phyloP scores from a whole-genome alignment of 2,329 filamentous ascomycete genomes.

The Didymellaceae sp. region DNA sequence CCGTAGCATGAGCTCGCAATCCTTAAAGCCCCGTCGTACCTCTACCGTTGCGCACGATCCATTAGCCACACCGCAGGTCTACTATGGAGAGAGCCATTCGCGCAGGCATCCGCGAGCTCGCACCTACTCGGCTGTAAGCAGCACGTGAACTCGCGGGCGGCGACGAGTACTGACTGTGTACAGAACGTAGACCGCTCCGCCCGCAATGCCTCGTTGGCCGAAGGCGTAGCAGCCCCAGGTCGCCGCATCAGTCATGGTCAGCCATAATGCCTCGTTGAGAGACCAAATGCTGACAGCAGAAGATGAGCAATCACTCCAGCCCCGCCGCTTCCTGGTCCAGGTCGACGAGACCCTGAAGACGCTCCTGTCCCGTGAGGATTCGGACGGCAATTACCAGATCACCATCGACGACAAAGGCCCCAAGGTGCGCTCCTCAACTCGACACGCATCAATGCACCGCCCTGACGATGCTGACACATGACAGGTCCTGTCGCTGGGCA shows the following conservation, averaged over 20 bases:
- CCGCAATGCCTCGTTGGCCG: slow-evolving; percentile 38
- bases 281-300: slow-evolving; percentile 23
- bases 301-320: slow-evolving; percentile 76
- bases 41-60: slow-evolving; percentile 59
- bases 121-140: slow-evolving; percentile 63
- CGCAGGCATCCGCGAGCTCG: slow-evolving; percentile 57
- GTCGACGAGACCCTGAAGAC: slow-evolving; percentile 83
- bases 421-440: slow-evolving; percentile 65
- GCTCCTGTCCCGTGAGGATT: slow-evolving; percentile 85
- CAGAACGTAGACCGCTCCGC: slow-evolving; percentile 41
- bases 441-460: slow-evolving; percentile 6
- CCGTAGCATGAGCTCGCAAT: slow-evolving; percentile 53
- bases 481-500: slow-evolving; percentile 81
- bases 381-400: slow-evolving; percentile 93
- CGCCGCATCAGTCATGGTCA: slow-evolving; percentile 49
- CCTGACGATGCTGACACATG: slow-evolving; percentile 30
- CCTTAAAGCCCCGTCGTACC: slow-evolving; percentile 44
- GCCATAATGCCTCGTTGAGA: slow-evolving; percentile 11
- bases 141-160: not conserved
- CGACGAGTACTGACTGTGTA: slow-evolving; percentile 15
- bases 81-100: slow-evolving; percentile 62
- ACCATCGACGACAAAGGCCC: slow-evolving; percentile 95
- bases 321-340: slow-evolving; percentile 83
- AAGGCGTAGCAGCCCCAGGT: slow-evolving; percentile 36
- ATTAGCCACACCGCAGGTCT: slow-evolving; percentile 63